These are phyloP conservation scores for Tricholoma flavovirens DNA, from an alignment of 768 basidiomycete species.

Conservation along the genomic window DNA sequence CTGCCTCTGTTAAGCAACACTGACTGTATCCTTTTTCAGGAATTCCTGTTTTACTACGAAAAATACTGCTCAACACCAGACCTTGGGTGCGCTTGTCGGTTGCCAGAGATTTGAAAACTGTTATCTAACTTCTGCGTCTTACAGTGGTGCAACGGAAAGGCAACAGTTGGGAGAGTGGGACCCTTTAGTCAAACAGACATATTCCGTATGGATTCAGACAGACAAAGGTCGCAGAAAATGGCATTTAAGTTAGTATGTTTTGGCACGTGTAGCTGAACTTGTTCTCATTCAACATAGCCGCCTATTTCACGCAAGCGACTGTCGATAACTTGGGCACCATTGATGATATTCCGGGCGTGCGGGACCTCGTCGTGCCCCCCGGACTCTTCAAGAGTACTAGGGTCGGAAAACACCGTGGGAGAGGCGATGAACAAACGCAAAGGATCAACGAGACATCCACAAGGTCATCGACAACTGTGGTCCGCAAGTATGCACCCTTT, in stretches of 20 bases:
- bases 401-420: slow-evolving; percentile 43
- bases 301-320: slow-evolving; percentile 76
- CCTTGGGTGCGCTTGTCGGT: slow-evolving; percentile 29
- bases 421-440: slow-evolving; percentile 32
- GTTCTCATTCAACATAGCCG: slow-evolving; percentile 33
- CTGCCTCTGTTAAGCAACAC: slow-evolving; percentile 1
- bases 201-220: slow-evolving; percentile 71
- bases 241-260: slow-evolving; percentile 63
- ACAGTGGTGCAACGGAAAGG: slow-evolving; percentile 31
- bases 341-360: slow-evolving; percentile 56
- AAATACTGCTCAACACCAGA: slow-evolving; percentile 51
- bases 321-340: slow-evolving; percentile 68
- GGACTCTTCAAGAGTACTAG: slow-evolving; percentile 67
- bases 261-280: slow-evolving; percentile 5
- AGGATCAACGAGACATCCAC: slow-evolving; percentile 21
- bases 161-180: slow-evolving; percentile 59
- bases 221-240: slow-evolving; percentile 66
- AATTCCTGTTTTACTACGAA: slow-evolving; percentile 84
- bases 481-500: slow-evolving; percentile 38
- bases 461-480: slow-evolving; percentile 22
- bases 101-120: not conserved
- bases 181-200: slow-evolving; percentile 76
- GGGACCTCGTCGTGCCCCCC: slow-evolving; percentile 58
- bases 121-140: not conserved
- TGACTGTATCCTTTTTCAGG: slow-evolving; percentile 36